These are phyloP conservation scores for Gyrodon lividus DNA, from an alignment of 768 basidiomycete species.

Conservation along the genomic window DNA sequence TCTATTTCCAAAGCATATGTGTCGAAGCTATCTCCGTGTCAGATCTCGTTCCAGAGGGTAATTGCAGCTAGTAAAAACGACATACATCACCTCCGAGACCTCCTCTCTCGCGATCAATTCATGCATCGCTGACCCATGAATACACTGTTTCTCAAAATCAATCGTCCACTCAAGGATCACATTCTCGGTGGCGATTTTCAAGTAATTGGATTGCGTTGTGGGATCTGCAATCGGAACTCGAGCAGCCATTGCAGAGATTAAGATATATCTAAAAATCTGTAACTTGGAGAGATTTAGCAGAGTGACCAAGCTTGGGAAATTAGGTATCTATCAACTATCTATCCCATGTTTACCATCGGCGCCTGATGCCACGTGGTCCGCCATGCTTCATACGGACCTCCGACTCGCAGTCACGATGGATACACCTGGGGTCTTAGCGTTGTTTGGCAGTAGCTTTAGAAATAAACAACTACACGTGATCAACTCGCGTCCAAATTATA, in stretches of 20 bases:
- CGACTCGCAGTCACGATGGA: background rate
- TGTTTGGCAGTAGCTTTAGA: conserved; percentile 15
- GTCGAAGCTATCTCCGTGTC: conserved; percentile 42
- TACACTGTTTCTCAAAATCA: conserved; percentile 47
- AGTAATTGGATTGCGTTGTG: conserved; percentile 60
- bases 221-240: conserved; percentile 32
- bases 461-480: conserved; percentile 17
- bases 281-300: background rate
- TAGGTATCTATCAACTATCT: background rate
- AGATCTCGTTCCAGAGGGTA: background rate
- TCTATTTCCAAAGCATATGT: conserved; percentile 53
- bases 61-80: background rate
- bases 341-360: background rate
- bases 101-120: conserved; percentile 38
- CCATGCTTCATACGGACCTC: background rate
- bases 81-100: conserved; percentile 45
- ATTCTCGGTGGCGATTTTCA: conserved; percentile 45
- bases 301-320: background rate
- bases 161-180: conserved; percentile 56
- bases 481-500: conserved; percentile 9
- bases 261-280: background rate
- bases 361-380: background rate
- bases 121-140: conserved; percentile 50
- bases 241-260: conserved; percentile 12
- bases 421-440: background rate